phyloP scores from a whole-genome alignment of 352 stramenopile genomes.

The Globisporangium acanthophoron region DNA sequence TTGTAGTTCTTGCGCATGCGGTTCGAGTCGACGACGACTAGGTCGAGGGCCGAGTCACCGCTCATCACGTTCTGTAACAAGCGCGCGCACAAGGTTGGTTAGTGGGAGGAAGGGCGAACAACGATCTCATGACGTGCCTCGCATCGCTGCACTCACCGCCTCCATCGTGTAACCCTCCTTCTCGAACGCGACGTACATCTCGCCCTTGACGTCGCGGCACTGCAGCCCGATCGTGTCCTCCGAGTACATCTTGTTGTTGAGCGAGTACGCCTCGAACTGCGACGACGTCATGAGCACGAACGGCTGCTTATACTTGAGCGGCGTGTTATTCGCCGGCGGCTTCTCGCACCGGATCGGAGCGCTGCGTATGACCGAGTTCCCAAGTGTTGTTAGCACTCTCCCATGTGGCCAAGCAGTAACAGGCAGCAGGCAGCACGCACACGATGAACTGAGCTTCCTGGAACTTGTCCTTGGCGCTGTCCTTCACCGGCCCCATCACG shows the following conservation, averaged over 20 bases:
- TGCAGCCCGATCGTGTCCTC: constrained; percentile 57
- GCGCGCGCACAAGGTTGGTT: neutral
- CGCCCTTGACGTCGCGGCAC: constrained; percentile 43
- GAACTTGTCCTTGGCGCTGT: constrained; percentile 31
- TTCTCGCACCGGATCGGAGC: constrained; percentile 46
- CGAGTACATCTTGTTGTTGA: constrained; percentile 71
- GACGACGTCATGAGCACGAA: constrained; percentile 65
- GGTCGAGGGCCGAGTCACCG: constrained; percentile 26
- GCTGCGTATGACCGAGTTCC: constrained; percentile 7
- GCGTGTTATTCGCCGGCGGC: constrained; percentile 30
- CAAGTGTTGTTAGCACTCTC: neutral
- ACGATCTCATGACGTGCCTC: neutral
- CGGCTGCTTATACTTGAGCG: constrained; percentile 56
- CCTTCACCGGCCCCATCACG: constrained; percentile 46
- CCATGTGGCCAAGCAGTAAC: too few species aligned
- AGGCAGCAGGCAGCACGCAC: constrained; percentile 20
- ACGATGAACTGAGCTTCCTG: constrained; percentile 66
- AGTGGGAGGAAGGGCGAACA: neutral
- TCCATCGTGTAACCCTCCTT: constrained; percentile 43
- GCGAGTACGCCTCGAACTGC: constrained; percentile 53
- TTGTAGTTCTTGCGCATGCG: constrained; percentile 69
- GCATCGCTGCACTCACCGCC: constrained; percentile 17
- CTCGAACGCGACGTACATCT: constrained; percentile 64
- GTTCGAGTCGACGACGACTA: constrained; percentile 69
- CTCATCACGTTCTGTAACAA: constrained; percentile 33